Conservation (phyloP, 192 early-diverging fungal genomes). For the Neocallimastix lanati region DNA sequence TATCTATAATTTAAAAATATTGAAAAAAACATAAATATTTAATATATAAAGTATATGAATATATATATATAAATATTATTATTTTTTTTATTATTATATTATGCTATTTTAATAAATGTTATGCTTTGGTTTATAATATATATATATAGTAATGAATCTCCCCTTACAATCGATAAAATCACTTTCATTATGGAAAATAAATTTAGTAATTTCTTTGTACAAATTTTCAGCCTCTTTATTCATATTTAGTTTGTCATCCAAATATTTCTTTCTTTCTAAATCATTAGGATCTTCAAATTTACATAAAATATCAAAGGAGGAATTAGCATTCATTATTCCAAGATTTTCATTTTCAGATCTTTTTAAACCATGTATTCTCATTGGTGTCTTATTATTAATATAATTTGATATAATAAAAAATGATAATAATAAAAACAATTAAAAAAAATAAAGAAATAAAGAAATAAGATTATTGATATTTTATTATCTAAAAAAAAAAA, state of each 20-base stretch:
- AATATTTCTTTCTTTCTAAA: neutral
- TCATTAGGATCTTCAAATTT: neutral
- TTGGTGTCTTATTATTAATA: neutral
- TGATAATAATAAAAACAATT: too few relatives aligned
- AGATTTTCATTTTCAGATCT: neutral
- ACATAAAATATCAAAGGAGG: neutral
- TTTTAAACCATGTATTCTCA: neutral
- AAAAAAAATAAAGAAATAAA: too few relatives aligned
- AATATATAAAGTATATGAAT: too few relatives aligned
- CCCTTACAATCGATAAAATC: neutral
- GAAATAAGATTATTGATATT: too few relatives aligned
- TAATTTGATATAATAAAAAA: too few relatives aligned
- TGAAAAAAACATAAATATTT: too few relatives aligned
- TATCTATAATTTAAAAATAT: neutral
- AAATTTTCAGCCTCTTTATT: neutral
- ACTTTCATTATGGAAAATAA: neutral
- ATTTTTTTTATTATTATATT: too few relatives aligned
- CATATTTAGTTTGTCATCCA: neutral
- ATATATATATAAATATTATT: too few relatives aligned
- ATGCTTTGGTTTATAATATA: too few relatives aligned
- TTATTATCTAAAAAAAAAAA: too few relatives aligned
- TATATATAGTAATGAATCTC: too few relatives aligned
- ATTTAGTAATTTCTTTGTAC: neutral
- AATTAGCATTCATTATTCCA: neutral
- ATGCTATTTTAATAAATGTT: too few relatives aligned